Evolutionary conservation across 106 monocot genomes (phyloP).

Genomic region (Vanilla planifolia): DNA sequence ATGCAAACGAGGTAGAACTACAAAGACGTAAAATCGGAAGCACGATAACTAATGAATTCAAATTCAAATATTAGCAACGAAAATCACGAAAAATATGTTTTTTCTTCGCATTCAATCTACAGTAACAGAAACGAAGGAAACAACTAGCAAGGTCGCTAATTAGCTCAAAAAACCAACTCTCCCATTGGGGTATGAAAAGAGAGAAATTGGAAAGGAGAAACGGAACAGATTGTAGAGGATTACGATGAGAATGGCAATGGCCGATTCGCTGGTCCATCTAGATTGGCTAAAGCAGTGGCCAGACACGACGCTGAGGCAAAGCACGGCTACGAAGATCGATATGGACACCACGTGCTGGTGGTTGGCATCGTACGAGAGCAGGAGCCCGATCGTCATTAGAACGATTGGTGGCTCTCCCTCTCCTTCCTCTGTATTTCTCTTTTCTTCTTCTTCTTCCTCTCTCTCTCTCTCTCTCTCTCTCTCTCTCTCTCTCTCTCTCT

Average conservation of each 20-base stretch:
- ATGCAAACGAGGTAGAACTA: no score
- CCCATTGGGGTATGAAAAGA: background rate
- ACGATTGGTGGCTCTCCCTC: background rate
- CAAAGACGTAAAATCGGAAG: no score
- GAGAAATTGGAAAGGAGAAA: background rate
- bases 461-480: no score
- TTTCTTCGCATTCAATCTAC: no score
- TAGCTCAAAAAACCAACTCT: background rate
- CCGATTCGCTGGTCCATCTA: slow-evolving; percentile 34
- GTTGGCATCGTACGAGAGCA: slow-evolving; percentile 1
- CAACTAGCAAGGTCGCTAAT: no score
- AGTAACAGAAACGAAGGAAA: no score
- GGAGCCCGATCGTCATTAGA: background rate
- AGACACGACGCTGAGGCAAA: slow-evolving; percentile 31
- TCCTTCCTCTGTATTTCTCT: background rate
- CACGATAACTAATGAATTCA: no score
- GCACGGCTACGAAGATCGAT: slow-evolving; percentile 28
- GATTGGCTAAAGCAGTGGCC: slow-evolving; percentile 29
- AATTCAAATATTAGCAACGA: no score
- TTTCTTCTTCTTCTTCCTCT: background rate
- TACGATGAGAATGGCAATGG: slow-evolving; percentile 29
- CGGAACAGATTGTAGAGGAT: background rate
- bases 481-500: no score
- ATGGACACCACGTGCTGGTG: slow-evolving; percentile 20
- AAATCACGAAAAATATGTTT: no score